Percentiles rank a stretch among this genome's conserved stretches.
Evolutionary conservation across 345 rosid genomes (phyloP).

Genomic region (Xanthoceras sorbifolium): DNA sequence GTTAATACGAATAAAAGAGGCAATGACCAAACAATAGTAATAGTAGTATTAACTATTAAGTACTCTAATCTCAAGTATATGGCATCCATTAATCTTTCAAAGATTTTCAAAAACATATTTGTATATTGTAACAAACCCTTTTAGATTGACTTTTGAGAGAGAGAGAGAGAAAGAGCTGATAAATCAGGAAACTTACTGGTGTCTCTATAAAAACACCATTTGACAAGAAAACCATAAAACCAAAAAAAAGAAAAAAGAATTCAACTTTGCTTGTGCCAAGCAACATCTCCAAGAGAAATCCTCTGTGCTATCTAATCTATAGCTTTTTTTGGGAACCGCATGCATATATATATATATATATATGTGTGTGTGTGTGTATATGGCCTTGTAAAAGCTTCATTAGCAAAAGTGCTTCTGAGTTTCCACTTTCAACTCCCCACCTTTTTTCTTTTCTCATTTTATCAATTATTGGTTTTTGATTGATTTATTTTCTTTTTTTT

Average conservation of each 20-base stretch:
- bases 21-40: too few species aligned
- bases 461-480: constrained; percentile 7
- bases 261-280: constrained; percentile 37
- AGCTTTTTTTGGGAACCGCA: constrained; percentile 32
- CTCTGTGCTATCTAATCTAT: constrained; percentile 8
- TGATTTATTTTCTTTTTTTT: too few species aligned
- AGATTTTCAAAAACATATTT: too few species aligned
- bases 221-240: constrained; percentile 6
- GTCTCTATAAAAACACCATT: background rate
- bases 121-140: too few species aligned
- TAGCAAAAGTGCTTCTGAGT: constrained; percentile 1
- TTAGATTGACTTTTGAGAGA: too few species aligned
- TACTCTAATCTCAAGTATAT: too few species aligned
- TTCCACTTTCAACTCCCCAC: constrained; percentile 1
- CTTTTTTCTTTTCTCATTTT: constrained; percentile 8
- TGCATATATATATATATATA: too few species aligned
- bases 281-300: constrained; percentile 34
- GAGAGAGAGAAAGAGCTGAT: too few species aligned
- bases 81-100: too few species aligned
- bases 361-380: background rate
- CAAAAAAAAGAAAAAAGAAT: background rate
- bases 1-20: too few species aligned
- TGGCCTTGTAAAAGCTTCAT: constrained; percentile 9
- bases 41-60: too few species aligned
- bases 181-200: background rate